phyloP scores from a whole-genome alignment of 495 filamentous ascomycete species.

The Diplogelasinospora grovesii region DNA sequence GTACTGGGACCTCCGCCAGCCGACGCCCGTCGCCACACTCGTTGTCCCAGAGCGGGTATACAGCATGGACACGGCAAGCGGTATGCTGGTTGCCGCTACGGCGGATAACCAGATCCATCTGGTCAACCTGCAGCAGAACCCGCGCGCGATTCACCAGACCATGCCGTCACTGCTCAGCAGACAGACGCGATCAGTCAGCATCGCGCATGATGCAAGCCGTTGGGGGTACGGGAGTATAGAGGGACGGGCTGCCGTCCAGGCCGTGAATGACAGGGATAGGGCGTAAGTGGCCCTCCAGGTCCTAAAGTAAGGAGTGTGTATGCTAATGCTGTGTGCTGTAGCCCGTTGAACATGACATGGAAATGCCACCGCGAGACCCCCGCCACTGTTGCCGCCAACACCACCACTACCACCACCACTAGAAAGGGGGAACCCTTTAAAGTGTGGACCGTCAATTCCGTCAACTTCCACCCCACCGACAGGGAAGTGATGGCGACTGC shows the following conservation, averaged over 20 bases:
- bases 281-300: too few relatives aligned
- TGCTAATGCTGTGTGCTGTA: too few relatives aligned
- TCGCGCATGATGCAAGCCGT: conserved; percentile 74
- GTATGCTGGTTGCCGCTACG: conserved; percentile 73
- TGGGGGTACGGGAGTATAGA: conserved; percentile 87
- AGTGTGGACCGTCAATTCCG: conserved; percentile 84
- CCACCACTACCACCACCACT: conserved; percentile 31
- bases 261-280: conserved; percentile 79
- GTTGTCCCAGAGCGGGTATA: conserved; percentile 77
- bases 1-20: conserved; percentile 78
- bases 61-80: conserved; percentile 73
- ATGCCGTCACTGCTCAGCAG: conserved; percentile 78
- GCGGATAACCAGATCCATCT: conserved; percentile 87
- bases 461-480: conserved; percentile 73
- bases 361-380: conserved; percentile 79
- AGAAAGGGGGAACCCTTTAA: conserved; percentile 50
- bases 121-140: conserved; percentile 65
- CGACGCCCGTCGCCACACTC: conserved; percentile 53
- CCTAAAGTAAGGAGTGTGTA: too few relatives aligned
- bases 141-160: conserved; percentile 72
- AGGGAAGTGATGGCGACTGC: conserved; percentile 88
- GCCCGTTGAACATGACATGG: conserved; percentile 85
- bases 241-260: conserved; percentile 83
- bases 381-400: too few relatives aligned
- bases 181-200: conserved; percentile 81